phyloP scores from a whole-genome alignment of 495 filamentous ascomycete genomes.

The Penicillium canariense region DNA sequence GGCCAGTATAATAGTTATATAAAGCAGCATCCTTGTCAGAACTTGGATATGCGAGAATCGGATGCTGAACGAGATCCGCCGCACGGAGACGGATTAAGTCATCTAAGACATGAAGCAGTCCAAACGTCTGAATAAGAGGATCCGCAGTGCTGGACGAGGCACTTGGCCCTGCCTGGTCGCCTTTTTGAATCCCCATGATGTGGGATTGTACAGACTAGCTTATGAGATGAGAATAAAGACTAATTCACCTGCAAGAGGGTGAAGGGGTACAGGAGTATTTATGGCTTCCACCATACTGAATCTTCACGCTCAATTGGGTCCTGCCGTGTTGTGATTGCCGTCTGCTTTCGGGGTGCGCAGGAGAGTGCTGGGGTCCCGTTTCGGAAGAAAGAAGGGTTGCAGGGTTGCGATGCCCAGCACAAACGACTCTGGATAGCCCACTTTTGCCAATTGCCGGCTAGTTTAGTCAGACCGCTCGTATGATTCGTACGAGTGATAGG shows the following conservation, averaged over 20 bases:
- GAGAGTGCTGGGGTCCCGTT: slow-evolving; percentile 9
- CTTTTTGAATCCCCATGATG: slow-evolving; percentile 34
- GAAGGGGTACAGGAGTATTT: neutral
- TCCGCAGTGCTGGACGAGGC: slow-evolving; percentile 14
- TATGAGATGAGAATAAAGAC: neutral
- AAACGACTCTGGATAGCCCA: neutral
- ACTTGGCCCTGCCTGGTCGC: slow-evolving; percentile 9
- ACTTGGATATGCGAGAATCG: slow-evolving; percentile 52
- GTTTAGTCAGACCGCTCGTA: slow-evolving; percentile 4
- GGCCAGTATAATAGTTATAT: slow-evolving; percentile 53
- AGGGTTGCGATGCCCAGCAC: neutral
- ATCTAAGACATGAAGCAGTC: slow-evolving; percentile 41
- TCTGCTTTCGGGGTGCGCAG: slow-evolving; percentile 24
- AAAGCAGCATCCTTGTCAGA: slow-evolving; percentile 33
- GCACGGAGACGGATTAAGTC: slow-evolving; percentile 51
- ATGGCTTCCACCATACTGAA: neutral
- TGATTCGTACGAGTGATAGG: neutral
- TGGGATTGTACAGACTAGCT: neutral
- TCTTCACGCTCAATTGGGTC: neutral
- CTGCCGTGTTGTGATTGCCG: neutral
- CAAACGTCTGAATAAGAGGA: slow-evolving; percentile 30
- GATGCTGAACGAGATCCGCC: slow-evolving; percentile 46
- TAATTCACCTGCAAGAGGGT: neutral
- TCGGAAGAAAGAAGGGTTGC: slow-evolving; percentile 1
- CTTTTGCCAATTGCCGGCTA: neutral